Base-by-base conservation (phyloP, 495 filamentous ascomycete species). In the Aspergillus indologenus region DNA sequence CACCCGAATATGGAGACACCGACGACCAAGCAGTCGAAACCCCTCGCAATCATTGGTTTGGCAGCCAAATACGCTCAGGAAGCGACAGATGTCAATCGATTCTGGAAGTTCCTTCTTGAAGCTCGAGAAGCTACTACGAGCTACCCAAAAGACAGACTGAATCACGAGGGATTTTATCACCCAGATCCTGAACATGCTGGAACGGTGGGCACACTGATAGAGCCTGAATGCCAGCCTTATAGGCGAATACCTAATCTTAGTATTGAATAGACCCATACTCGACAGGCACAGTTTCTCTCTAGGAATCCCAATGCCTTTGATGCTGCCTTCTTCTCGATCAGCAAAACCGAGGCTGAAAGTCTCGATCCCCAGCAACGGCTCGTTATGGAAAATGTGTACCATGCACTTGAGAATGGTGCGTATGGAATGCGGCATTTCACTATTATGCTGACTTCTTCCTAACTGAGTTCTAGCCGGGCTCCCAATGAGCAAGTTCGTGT, bases 361-460 rank as follows among this genome's bases (percentile, higher is more conserved):
- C 31, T 65, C 1, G 68, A 70, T 54, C 65, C 67, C 6, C 67
- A 70, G 52, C 61, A 58, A 26, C 63, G 65, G 40, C 34, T 71
- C 6, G 45, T 62, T 20, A 54, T 71, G 15, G 68, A 71, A 47
- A 47, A 51, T 15, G 52, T 63, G 9, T 71, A 68, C 51, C 65
- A 69, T 47, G 62, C 60, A 5, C 56, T 71, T 6, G 69, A 71
- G 49, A 69, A 68, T 60, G 67, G 54, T 54, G 5, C 29, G 19
- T 29, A 14, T 29, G 26, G 9, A 4, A 29, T 29, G 9, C 26
- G 3, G 26, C 9, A 29, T 9, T n/a, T n/a, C n/a, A n/a, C 26
- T 3, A 29, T 29, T 29, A 3, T 29, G 26, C 26, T 29, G 26
- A 29, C 26, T 29, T 3, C 9, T 29, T 9, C 3, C 4, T 29